Evolutionary conservation across 306 rosid species (phyloP).

Genomic region (Prunus armeniaca): DNA sequence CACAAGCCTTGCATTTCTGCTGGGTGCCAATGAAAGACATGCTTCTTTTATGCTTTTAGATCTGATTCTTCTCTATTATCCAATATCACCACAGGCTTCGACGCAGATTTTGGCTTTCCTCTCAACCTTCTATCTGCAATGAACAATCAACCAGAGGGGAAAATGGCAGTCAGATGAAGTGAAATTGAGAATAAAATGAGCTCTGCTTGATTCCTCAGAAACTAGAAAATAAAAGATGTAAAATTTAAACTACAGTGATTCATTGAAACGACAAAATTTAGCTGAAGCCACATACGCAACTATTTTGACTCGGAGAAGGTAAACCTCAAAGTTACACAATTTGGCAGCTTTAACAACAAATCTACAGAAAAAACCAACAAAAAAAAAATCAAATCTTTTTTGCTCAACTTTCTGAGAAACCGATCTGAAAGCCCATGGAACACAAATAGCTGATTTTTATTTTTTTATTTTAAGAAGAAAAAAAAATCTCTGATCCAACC

Average conservation of each 20-base stretch:
- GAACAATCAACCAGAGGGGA: neutral
- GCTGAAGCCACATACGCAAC: neutral
- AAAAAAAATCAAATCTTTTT: neutral
- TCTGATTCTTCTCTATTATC: slow-evolving; percentile 37
- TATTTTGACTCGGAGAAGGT: slow-evolving; percentile 11
- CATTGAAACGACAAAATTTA: neutral
- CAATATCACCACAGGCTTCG: slow-evolving; percentile 24
- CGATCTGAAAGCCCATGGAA: slow-evolving; percentile 2
- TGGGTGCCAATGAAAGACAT: slow-evolving; percentile 93
- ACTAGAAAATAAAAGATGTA: neutral
- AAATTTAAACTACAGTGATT: neutral
- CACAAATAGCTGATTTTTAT: neutral
- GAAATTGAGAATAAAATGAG: slow-evolving; percentile 13
- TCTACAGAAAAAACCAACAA: neutral
- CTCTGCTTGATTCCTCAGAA: slow-evolving; percentile 20
- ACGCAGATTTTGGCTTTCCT: slow-evolving; percentile 13
- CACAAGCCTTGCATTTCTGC: slow-evolving; percentile 92
- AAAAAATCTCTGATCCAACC: neutral
- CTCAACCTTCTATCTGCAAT: slow-evolving; percentile 12
- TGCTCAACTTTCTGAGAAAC: slow-evolving; percentile 4
- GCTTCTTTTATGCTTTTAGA: slow-evolving; percentile 40
- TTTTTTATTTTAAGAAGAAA: no score
- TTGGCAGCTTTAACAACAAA: slow-evolving; percentile 3
- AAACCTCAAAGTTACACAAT: neutral
- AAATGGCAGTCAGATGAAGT: slow-evolving; percentile 5